Evolutionary conservation across 768 basidiomycete species (phyloP), one percentile per base, ranked within the genome.

Genomic region (Lentinula boryana): DNA sequence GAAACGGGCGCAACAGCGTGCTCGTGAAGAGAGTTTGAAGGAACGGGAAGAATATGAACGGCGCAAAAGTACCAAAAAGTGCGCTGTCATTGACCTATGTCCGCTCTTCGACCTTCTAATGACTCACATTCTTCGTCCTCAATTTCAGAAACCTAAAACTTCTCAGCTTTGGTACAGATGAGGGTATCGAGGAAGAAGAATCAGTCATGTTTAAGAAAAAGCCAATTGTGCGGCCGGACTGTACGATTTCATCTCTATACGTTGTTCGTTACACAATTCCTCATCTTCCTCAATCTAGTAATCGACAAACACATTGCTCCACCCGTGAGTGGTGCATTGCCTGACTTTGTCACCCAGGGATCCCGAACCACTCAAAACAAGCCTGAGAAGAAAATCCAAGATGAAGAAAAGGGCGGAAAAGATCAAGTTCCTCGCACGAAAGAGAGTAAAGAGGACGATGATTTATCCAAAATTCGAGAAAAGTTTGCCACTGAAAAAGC

Each of bases 1-100:
- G 75, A 88, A 89, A 63, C 83, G 87, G 43, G 87, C 80, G 0
- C 97, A 99, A 70, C 88, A 88, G 63, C 81, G 82, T 58, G 96
- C 95, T 2, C 82, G 85, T 43, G 87, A 93, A 68, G 80, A 85
- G 63, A 86, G 83, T 1, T 87, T 87, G 66, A 80, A 82, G 55
- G 90, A 93, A 69, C 76, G 89, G n/a, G 92, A 93, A 66, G 89
- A 92, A 64, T 82, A 80, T 38, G 80, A 82, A 62, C 80, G 85
- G 40, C 79, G 85, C 61, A 86, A 85, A 65, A 86, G 89, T 27
- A 93, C 90, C 0, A 98, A 95, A 67, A 98, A 97, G 95, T 95
- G 62, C 63, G 86, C 71, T 10, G 59, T 40, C 43, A 1, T 0
- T 48, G 3, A 3, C 27, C 27, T 27, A 27, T 27, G 27, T 60